These are phyloP conservation scores for Ogataea nakhonphanomensis DNA, from an alignment of 805 yeast genomes.

Conservation along the genomic window DNA sequence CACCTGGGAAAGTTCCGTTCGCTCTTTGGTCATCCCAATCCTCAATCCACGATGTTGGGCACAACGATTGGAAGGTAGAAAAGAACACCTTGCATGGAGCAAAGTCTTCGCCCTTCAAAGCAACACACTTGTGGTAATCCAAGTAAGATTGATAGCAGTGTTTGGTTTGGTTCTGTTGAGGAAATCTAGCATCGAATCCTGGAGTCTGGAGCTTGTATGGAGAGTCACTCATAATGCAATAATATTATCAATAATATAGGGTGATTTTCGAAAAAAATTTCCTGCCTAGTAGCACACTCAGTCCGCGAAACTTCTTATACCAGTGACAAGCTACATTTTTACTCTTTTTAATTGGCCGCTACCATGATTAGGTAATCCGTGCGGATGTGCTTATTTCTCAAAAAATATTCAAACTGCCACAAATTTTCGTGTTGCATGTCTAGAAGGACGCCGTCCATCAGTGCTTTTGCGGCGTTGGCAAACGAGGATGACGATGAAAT, in stretches of 20 bases:
- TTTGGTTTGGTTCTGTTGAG: constrained; percentile 95
- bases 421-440: constrained; percentile 7
- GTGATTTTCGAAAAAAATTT: constrained; percentile 11
- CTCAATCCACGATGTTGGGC: constrained; percentile 83
- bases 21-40: constrained; percentile 86
- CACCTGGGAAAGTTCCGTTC: constrained; percentile 39
- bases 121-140: constrained; percentile 96
- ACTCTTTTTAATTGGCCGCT: constrained; percentile 7
- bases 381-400: neutral
- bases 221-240: constrained; percentile 32
- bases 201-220: constrained; percentile 53
- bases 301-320: constrained; percentile 2
- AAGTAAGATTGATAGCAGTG: constrained; percentile 98
- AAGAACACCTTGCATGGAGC: constrained; percentile 96
- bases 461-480: constrained; percentile 35
- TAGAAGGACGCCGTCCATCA: constrained; percentile 12
- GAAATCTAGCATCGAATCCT: constrained; percentile 91
- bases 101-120: constrained; percentile 96
- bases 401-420: constrained; percentile 3
- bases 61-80: constrained; percentile 82
- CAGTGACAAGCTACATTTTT: constrained; percentile 3
- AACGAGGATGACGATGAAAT: constrained; percentile 17
- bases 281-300: constrained; percentile 4
- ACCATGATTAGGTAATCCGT: constrained; percentile 1
- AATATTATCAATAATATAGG: constrained; percentile 4